Evolutionary conservation across 2,329 filamentous ascomycete genomes (phyloP).

Genomic region (Monilinia laxa): DNA sequence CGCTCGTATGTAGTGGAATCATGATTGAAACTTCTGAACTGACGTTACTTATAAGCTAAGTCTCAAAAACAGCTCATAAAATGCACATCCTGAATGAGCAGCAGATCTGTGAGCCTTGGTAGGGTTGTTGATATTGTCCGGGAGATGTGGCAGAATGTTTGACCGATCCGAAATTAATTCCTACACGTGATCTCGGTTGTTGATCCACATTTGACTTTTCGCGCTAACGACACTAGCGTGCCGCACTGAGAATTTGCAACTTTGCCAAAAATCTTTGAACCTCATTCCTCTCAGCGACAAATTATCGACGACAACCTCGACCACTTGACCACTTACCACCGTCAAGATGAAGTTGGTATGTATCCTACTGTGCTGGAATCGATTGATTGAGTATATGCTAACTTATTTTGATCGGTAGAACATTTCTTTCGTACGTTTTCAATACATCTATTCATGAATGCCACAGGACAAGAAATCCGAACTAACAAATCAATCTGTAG

Average conservation of each 20-base stretch:
- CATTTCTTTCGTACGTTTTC: slow-evolving; percentile 40
- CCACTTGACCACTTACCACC: slow-evolving; percentile 25
- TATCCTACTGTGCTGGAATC: slow-evolving; percentile 11
- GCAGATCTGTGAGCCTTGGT: neutral
- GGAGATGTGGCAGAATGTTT: neutral
- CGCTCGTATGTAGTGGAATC: slow-evolving; percentile 18
- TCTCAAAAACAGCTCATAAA: neutral
- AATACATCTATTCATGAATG: neutral
- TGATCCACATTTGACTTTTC: neutral
- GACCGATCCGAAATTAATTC: neutral
- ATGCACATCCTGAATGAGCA: neutral
- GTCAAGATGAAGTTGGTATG: slow-evolving; percentile 41
- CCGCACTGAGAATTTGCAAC: slow-evolving; percentile 21
- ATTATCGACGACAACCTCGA: slow-evolving; percentile 26
- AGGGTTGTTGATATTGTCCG: neutral
- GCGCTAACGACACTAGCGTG: slow-evolving; percentile 17
- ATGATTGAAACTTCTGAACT: neutral
- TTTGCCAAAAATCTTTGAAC: slow-evolving; percentile 18
- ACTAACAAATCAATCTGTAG: slow-evolving; percentile 34
- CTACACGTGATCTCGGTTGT: slow-evolving; percentile 22
- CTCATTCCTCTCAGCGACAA: slow-evolving; percentile 21
- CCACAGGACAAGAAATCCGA: slow-evolving; percentile 22
- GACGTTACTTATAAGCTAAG: neutral
- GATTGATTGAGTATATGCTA: slow-evolving; percentile 29
- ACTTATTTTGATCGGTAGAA: slow-evolving; percentile 33